Percentiles rank a stretch among this genome's conserved stretches.
Evolutionary conservation across 2,329 filamentous ascomycete species (phyloP).

Genomic region (Leptoxyphium fumago): DNA sequence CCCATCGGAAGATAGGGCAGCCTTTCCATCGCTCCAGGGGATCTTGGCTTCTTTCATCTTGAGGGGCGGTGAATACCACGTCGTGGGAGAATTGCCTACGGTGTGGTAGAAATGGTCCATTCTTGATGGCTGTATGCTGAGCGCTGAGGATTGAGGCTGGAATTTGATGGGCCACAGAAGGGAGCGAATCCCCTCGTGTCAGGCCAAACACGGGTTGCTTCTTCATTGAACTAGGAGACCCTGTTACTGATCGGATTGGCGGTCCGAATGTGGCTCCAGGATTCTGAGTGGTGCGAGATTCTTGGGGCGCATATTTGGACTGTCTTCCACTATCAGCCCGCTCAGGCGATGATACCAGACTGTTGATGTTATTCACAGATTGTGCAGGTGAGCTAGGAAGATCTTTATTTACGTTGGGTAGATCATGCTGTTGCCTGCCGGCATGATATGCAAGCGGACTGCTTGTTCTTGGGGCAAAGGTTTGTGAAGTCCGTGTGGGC

Average conservation of each 20-base stretch:
- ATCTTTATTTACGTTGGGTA: slow-evolving; percentile 9
- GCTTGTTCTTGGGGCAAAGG: slow-evolving; percentile 49
- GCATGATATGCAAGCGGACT: slow-evolving; percentile 43
- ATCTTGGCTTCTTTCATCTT: slow-evolving; percentile 48
- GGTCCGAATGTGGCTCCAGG: slow-evolving; percentile 19
- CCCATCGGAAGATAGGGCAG: slow-evolving; percentile 73
- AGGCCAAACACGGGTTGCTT: slow-evolving; percentile 31
- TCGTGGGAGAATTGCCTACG: slow-evolving; percentile 32
- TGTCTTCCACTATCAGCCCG: slow-evolving; percentile 2
- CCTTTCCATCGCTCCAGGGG: slow-evolving; percentile 83
- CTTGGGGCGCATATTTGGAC: slow-evolving; percentile 32
- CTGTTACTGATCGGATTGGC: slow-evolving; percentile 39
- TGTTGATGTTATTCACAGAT: slow-evolving; percentile 12
- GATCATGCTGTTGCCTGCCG: slow-evolving; percentile 17
- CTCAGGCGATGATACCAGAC: slow-evolving; percentile 9
- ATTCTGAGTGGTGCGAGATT: slow-evolving; percentile 31
- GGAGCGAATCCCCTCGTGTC: slow-evolving; percentile 35
- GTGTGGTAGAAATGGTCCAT: slow-evolving; percentile 20
- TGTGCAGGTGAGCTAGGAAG: slow-evolving; percentile 23
- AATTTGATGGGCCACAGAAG: slow-evolving; percentile 36
- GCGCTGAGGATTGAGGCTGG: slow-evolving; percentile 15
- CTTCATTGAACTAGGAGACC: slow-evolving; percentile 43
- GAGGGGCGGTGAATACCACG: slow-evolving; percentile 41
- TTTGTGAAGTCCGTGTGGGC: slow-evolving; percentile 20
- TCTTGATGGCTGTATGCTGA: slow-evolving; percentile 20